phyloP scores from a whole-genome alignment of 805 yeast genomes.

The Metschnikowia lachancei region DNA sequence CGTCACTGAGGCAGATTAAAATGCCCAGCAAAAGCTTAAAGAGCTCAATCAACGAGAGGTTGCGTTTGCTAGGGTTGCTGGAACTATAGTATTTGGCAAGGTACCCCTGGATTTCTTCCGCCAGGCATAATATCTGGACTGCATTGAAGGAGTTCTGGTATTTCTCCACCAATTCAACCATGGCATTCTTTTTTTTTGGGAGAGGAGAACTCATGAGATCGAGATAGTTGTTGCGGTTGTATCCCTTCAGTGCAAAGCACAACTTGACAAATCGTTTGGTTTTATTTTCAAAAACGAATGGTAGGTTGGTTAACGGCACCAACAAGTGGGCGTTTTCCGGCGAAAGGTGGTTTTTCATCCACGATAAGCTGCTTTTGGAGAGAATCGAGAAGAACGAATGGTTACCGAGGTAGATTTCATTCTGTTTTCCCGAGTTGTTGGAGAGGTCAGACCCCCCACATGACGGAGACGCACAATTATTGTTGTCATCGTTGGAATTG shows the following conservation, averaged over 20 bases:
- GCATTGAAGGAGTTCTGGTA: slow-evolving; percentile 4
- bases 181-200: slow-evolving; percentile 16
- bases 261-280: slow-evolving; percentile 19
- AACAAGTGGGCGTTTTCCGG: slow-evolving; percentile 21
- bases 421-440: slow-evolving; percentile 1
- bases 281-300: slow-evolving; percentile 23
- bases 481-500: background rate
- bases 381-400: slow-evolving; percentile 38
- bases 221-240: slow-evolving; percentile 21
- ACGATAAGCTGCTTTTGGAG: slow-evolving; percentile 33
- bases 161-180: slow-evolving; percentile 4
- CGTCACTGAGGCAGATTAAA: slow-evolving; percentile 11
- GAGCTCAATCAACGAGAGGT: slow-evolving; percentile 4
- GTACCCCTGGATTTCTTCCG: background rate
- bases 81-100: slow-evolving; percentile 12
- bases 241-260: slow-evolving; percentile 34
- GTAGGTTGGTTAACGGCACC: slow-evolving; percentile 31
- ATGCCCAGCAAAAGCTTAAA: slow-evolving; percentile 11
- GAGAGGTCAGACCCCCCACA: background rate
- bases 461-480: background rate
- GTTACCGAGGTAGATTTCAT: slow-evolving; percentile 30
- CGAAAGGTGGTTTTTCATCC: slow-evolving; percentile 30
- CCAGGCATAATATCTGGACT: slow-evolving; percentile 5
- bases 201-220: slow-evolving; percentile 27
- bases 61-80: background rate